phyloP scores from a whole-genome alignment of 2,329 filamentous ascomycete genomes.

The Botrytis pseudocinerea region DNA sequence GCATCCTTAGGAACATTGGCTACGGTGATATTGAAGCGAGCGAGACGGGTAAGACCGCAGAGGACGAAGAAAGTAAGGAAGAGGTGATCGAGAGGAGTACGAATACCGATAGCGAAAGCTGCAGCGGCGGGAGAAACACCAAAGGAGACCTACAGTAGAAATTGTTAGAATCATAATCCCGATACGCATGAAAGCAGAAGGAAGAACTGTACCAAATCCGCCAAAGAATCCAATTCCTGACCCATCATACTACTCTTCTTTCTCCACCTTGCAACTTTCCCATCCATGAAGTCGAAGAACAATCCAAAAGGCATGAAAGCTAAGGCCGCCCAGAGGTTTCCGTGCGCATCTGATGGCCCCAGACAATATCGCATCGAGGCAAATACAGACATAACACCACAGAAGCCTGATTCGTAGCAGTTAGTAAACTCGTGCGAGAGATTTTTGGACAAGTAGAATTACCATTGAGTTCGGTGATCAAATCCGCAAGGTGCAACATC shows the following conservation, averaged over 20 bases:
- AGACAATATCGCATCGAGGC: conserved; percentile 93
- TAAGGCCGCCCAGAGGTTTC: conserved; percentile 79
- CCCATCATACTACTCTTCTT: conserved; percentile 98
- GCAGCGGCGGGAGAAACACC: conserved; percentile 85
- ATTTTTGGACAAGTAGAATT: conserved; percentile 31
- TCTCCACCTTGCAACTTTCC: conserved; percentile 93
- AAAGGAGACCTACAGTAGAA: conserved; percentile 77
- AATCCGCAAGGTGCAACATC: conserved; percentile 75
- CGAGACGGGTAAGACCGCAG: conserved; percentile 87
- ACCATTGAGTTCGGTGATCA: conserved; percentile 83
- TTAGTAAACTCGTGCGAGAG: conserved; percentile 11
- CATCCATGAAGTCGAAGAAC: conserved; percentile 98
- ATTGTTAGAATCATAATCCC: background rate
- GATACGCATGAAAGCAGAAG: background rate
- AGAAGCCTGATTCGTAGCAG: conserved; percentile 59
- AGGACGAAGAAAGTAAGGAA: conserved; percentile 85
- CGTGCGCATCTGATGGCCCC: conserved; percentile 62
- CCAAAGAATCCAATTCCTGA: conserved; percentile 92
- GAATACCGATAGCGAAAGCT: conserved; percentile 86
- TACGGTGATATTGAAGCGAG: conserved; percentile 97
- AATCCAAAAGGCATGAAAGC: conserved; percentile 87
- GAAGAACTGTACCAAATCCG: conserved; percentile 70
- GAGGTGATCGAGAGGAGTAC: conserved; percentile 79
- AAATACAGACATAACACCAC: conserved; percentile 93
- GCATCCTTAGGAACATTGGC: conserved; percentile 87